A percentile compares a stretch with the other conserved stretches of the same genome.
Evolutionary conservation across 2,329 filamentous ascomycete genomes (phyloP).

Genomic region (Gaeumannomyces sp.): DNA sequence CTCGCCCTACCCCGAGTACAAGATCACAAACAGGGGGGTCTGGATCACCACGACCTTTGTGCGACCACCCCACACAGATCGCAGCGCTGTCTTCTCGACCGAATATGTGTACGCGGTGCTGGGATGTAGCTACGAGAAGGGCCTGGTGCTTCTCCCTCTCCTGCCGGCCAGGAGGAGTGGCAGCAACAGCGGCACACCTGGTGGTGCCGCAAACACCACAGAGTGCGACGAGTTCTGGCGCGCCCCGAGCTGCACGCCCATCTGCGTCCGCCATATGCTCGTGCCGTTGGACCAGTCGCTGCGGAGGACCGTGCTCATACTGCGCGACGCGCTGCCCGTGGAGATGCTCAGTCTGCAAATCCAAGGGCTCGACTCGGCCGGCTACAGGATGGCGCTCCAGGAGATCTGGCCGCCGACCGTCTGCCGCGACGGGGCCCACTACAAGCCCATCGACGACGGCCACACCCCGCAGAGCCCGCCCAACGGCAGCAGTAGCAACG

Average conservation of each 20-base stretch:
- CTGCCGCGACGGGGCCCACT: background rate
- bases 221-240: conserved; percentile 4
- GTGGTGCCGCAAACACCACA: background rate
- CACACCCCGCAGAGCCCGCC: background rate
- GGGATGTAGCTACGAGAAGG: background rate
- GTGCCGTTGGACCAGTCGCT: background rate
- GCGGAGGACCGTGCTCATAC: background rate
- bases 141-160: background rate
- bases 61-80: background rate
- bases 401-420: conserved; percentile 3
- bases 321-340: background rate
- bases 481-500: too few relatives aligned
- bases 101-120: conserved; percentile 2
- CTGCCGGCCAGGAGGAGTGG: background rate
- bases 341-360: background rate
- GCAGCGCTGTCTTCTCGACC: background rate
- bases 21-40: background rate
- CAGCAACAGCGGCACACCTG: background rate
- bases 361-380: background rate
- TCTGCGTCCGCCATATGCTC: background rate
- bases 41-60: background rate
- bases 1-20: background rate
- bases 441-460: conserved; percentile 3
- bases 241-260: conserved; percentile 1
- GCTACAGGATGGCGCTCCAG: background rate